Evolutionary conservation across 1,284 basidiomycete genomes (phyloP).

Genomic region (Sporisorium reilianum): DNA sequence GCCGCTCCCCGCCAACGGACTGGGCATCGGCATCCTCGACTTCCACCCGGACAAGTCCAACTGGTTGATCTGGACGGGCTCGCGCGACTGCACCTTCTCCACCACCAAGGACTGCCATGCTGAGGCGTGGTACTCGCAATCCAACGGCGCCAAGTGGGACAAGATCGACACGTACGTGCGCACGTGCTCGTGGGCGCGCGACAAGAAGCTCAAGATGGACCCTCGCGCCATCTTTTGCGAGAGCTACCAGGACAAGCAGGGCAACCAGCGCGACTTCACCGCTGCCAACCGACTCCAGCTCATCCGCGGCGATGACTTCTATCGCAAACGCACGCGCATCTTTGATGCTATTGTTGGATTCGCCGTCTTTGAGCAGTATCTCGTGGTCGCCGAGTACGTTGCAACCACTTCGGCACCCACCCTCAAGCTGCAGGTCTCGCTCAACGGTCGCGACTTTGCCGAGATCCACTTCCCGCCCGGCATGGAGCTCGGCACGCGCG

Average conservation of each 20-base stretch:
- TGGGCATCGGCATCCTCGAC: slow-evolving; percentile 81
- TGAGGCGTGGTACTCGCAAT: slow-evolving; percentile 56
- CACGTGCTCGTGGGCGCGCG: slow-evolving; percentile 91
- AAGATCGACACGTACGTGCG: slow-evolving; percentile 86
- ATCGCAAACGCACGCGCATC: slow-evolving; percentile 76
- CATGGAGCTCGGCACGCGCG: slow-evolving; percentile 87
- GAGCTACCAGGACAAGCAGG: slow-evolving; percentile 83
- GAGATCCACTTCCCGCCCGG: slow-evolving; percentile 88
- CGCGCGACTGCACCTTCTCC: slow-evolving; percentile 75
- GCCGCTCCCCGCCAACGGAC: slow-evolving; percentile 81
- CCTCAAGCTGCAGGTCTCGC: slow-evolving; percentile 84
- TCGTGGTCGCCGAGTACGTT: slow-evolving; percentile 90
- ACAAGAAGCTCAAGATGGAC: slow-evolving; percentile 80
- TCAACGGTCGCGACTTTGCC: slow-evolving; percentile 88
- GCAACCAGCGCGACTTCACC: slow-evolving; percentile 75
- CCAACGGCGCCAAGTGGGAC: slow-evolving; percentile 81
- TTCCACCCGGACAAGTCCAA: slow-evolving; percentile 88
- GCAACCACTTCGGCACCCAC: slow-evolving; percentile 24
- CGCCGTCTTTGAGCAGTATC: slow-evolving; percentile 94
- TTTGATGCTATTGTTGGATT: slow-evolving; percentile 92
- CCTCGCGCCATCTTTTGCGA: slow-evolving; percentile 91
- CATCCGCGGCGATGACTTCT: slow-evolving; percentile 83
- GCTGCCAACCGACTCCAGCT: slow-evolving; percentile 80
- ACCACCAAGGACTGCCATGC: slow-evolving; percentile 61
- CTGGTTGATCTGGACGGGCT: slow-evolving; percentile 89